phyloP scores from a whole-genome alignment of 2,329 filamentous ascomycete species.

The Sordariomycetes sp. region DNA sequence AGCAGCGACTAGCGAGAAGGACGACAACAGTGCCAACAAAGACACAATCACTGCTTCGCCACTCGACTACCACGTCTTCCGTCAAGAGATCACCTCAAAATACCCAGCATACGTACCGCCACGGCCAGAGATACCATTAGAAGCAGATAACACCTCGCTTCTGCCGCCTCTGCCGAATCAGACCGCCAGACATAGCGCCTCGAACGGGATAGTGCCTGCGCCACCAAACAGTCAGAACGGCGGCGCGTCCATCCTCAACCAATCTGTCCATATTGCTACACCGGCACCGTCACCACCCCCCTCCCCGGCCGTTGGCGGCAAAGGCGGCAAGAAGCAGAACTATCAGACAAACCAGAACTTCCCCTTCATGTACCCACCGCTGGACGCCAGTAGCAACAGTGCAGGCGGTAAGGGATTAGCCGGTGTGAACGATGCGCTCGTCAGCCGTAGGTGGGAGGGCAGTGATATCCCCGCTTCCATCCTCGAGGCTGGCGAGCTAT shows the following conservation, averaged over 20 bases:
- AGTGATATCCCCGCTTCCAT: conserved; percentile 91
- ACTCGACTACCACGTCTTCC: conserved; percentile 90
- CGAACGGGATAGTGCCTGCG: conserved; percentile 52
- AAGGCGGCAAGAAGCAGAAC: conserved; percentile 96
- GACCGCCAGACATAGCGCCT: conserved; percentile 48
- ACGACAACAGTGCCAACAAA: conserved; percentile 51
- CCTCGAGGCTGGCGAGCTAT: conserved; percentile 86
- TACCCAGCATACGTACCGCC: conserved; percentile 95
- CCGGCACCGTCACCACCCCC: conserved; percentile 92
- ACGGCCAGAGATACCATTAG: conserved; percentile 70
- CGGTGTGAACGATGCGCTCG: conserved; percentile 68
- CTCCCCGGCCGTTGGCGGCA: conserved; percentile 77
- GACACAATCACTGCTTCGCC: conserved; percentile 88
- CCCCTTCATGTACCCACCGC: conserved; percentile 90
- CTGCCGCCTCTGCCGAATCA: conserved; percentile 77
- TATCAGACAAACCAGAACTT: conserved; percentile 99
- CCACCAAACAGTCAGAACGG: conserved; percentile 44
- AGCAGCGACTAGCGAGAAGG: conserved; percentile 54
- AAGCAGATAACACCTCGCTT: conserved; percentile 84
- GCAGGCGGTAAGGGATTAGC: conserved; percentile 83
- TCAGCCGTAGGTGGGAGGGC: conserved; percentile 85
- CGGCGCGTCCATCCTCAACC: conserved; percentile 77
- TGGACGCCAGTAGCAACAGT: conserved; percentile 81
- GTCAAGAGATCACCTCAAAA: conserved; percentile 94
- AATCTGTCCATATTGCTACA: conserved; percentile 97